phyloP scores from a whole-genome alignment of 2,329 filamentous ascomycete species.

The Calonectria ilicicola region DNA sequence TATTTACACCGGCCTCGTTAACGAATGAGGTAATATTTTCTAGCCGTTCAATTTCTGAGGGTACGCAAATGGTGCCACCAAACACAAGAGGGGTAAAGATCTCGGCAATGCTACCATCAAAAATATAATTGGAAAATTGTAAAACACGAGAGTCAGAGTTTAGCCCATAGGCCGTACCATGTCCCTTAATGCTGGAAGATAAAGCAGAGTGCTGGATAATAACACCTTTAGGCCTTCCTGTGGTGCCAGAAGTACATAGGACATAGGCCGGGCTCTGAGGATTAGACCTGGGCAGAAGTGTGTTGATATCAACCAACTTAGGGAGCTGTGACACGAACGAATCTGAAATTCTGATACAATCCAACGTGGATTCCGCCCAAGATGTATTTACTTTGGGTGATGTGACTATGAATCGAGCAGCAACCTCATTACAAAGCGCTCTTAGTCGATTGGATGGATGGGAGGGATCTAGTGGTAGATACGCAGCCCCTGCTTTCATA shows the following conservation, averaged over 20 bases:
- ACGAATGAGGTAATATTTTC: not conserved
- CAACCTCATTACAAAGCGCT: constrained; percentile 2
- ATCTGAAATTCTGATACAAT: not conserved
- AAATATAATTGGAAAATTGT: constrained; percentile 49
- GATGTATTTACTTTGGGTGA: not conserved
- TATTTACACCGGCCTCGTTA: not conserved
- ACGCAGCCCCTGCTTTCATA: constrained; percentile 36
- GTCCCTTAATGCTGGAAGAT: constrained; percentile 12
- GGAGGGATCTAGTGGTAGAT: constrained; percentile 37
- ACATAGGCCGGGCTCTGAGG: not conserved
- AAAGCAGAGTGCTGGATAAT: constrained; percentile 40
- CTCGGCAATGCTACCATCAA: constrained; percentile 53
- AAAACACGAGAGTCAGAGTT: constrained; percentile 14
- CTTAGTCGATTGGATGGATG: constrained; percentile 24
- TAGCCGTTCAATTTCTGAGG: constrained; percentile 49
- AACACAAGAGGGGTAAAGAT: constrained; percentile 52
- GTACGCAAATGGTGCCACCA: constrained; percentile 54
- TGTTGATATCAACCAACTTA: not conserved
- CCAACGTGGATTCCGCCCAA: not conserved
- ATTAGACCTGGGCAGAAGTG: not conserved
- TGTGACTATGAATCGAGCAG: constrained; percentile 15
- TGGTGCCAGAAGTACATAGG: constrained; percentile 68
- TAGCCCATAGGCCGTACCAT: constrained; percentile 5
- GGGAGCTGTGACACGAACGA: not conserved
- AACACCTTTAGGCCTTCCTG: constrained; percentile 66